Evolutionary conservation across 108 stramenopile species (phyloP), one percentile per base, ranked within the genome.

Genomic region (Discostella pseudostelligera): DNA sequence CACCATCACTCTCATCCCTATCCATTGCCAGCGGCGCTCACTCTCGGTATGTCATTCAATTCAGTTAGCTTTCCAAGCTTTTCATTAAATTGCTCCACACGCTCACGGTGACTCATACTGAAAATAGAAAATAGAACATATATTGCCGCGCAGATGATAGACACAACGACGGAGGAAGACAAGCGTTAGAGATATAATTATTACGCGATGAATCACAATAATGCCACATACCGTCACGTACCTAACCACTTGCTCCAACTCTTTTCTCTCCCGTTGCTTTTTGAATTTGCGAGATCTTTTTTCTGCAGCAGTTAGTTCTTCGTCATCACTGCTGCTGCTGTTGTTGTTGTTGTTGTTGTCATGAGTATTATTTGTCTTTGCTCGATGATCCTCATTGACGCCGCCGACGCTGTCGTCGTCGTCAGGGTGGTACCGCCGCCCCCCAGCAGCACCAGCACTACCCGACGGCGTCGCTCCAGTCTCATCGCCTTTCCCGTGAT

Each of bases 21-120:
- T 65, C 87, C 87, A 80, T 88, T 88, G 9, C 87, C 87, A 48
- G 88, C 85, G 50, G 85, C 82, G 69, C 84, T 84, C 9, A 93
- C 85, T 36, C 92, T 57, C 17, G 92, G 92, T 67, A 93, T 93
- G 66, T 93, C 92, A 59, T 93, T 93, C 70, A 71, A 81, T 59
- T 93, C 92, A 0, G 92, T 93, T 49, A 90, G 35, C 24, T 80
- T 65, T 1, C 83, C 82, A 35, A 93, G 53, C 26, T 88, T 85
- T 69, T 85, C 82, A 69, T 88, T 93, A 56, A 88, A 85, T 50
- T 84, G 77, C 80, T 93, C 92, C 12, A 93, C 84, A 26, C 88
- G 43, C 58, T 69, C 68, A 36, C 68, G 56, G 28, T 77, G 68
- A 32, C 63, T 65, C 32, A 77, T 36, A 12, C 61, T 76, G 55